Base-by-base conservation (phyloP, 2,329 filamentous ascomycete genomes). In the Calonectria leucothoes region DNA sequence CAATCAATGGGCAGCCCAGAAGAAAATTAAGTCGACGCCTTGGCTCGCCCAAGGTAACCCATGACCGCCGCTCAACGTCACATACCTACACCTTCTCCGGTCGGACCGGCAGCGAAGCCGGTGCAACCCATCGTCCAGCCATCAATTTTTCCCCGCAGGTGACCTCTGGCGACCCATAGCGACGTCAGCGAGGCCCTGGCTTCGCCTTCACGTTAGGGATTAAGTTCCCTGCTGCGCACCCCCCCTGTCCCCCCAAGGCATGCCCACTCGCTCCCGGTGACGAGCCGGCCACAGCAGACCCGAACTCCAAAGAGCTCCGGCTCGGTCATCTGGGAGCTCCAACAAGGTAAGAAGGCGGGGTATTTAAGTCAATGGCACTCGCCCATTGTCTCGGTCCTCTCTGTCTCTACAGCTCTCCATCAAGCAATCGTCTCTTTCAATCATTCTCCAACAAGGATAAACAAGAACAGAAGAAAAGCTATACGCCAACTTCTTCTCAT, bases 21-120 rank as follows among this genome's bases (percentile, higher is more conserved):
- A 14, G 10, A 48, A 64, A 45, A 33, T 31, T 63, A 23, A 45
- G 20, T 64, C 37, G 59, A 64, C 37, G 39, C 59, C 45, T 45
- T 52, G 42, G 51, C 45, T 33, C 52, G 20, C 29, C 35, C 39
- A 31, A 55, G 20, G 27, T 31, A 39, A 55, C 45, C 42, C 67
- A 63, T 69, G 67, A 69, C 67, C 57, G 17, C n/a, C 8, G n/a
- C 55, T 29, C 45, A 69, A 42, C 67, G 67, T 69, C 67, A 69
- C 67, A 69, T 69, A 69, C 67, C 55, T 64, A 69, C 67, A 69
- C 67, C 67, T 64, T 52, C 66, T 63, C 67, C 67, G 67, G 67
- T 69, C 57, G 55, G 67, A 69, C 67, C 67, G 67, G 67, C 67
- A 63, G 67, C 55, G 67, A 33, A 63, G 55, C 67, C 67, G 67